Conservation (phyloP, 2,329 filamentous ascomycete species). For the Stachybotrys chartarum region DNA sequence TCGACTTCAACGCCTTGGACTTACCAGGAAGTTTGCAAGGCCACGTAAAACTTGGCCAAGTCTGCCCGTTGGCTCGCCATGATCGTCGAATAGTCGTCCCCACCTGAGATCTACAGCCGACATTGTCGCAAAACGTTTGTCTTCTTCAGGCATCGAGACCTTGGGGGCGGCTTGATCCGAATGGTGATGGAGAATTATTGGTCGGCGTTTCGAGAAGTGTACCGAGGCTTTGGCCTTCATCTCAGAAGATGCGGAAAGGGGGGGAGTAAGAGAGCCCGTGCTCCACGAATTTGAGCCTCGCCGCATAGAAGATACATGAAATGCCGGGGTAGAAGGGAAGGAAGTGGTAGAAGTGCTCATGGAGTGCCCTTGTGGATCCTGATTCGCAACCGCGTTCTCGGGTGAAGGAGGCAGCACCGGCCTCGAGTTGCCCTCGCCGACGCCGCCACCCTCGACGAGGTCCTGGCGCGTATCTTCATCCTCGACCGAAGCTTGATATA, state of each 20-base stretch:
- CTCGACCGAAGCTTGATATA: constrained; percentile 11
- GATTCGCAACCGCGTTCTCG: neutral
- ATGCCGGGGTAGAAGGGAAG: constrained; percentile 5
- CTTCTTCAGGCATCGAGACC: constrained; percentile 1
- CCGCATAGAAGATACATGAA: constrained; percentile 5
- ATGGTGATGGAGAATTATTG: constrained; percentile 15
- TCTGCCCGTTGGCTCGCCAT: constrained; percentile 59
- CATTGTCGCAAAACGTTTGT: constrained; percentile 2
- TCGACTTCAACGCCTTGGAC: neutral
- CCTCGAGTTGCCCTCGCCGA: neutral
- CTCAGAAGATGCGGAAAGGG: constrained; percentile 3
- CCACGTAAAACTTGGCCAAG: constrained; percentile 66
- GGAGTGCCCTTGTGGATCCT: neutral
- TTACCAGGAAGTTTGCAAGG: constrained; percentile 66
- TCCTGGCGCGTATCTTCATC: constrained; percentile 5
- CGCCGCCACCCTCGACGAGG: neutral
- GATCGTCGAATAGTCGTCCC: constrained; percentile 65
- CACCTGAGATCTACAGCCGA: constrained; percentile 62
- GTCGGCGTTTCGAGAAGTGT: constrained; percentile 21
- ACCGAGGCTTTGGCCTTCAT: constrained; percentile 18
- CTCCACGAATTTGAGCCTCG: constrained; percentile 3
- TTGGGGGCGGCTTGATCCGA: neutral
- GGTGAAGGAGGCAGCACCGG: neutral
- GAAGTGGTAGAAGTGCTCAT: neutral
- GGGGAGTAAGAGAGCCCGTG: neutral